Conservation (phyloP, 208 protist species). For the Trypanosoma avium region DNA sequence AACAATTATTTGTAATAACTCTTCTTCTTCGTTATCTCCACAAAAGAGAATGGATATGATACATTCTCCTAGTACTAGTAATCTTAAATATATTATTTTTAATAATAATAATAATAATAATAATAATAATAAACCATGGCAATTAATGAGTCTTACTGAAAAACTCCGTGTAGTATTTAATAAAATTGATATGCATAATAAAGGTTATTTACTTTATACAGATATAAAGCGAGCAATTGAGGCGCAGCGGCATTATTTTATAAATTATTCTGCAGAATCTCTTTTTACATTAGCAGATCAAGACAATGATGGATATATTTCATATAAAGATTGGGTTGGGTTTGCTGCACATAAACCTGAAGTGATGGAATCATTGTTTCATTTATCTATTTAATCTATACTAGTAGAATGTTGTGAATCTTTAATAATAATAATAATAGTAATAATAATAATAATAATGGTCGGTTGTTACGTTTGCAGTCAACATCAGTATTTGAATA, state of each 20-base stretch:
- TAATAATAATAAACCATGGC: neutral
- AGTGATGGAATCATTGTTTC: constrained; percentile 39
- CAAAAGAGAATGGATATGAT: no score
- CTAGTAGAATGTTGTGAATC: no score
- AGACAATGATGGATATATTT: constrained; percentile 48
- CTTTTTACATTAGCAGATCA: constrained; percentile 48
- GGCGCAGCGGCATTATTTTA: constrained; percentile 5
- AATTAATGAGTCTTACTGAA: neutral
- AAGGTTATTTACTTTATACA: constrained; percentile 35
- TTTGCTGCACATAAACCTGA: constrained; percentile 44
- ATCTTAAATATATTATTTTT: no score
- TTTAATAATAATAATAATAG: no score
- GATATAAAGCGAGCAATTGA: constrained; percentile 13
- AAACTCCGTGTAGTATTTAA: constrained; percentile 24
- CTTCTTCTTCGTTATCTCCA: no score
- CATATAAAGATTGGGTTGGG: constrained; percentile 51
- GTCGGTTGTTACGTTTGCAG: no score
- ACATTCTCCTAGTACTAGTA: neutral
- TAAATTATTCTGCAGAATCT: constrained; percentile 28
- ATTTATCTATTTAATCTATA: no score
- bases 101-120: no score
- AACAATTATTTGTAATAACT: neutral
- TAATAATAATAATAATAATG: no score
- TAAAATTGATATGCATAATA: constrained; percentile 18
- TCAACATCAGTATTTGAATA: no score